Conservation (phyloP, 1,139 yeast species). For the Kodamaea derodonti region DNA sequence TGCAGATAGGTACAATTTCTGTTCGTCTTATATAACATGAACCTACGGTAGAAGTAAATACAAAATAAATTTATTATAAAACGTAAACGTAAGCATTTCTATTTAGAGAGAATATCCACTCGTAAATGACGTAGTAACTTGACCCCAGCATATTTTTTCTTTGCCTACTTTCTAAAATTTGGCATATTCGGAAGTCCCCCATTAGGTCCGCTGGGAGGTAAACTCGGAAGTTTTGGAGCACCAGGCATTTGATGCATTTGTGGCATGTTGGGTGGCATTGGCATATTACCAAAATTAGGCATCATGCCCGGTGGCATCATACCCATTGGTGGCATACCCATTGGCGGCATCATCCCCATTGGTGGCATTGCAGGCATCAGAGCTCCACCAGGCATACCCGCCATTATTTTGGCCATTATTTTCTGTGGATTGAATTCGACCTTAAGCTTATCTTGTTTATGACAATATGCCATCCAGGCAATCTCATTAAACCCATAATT, state of each 20-base stretch:
- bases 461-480: slow-evolving; percentile 91
- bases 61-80: neutral
- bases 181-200: slow-evolving; percentile 14
- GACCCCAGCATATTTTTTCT: no score
- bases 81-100: neutral
- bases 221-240: slow-evolving; percentile 14
- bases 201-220: slow-evolving; percentile 20
- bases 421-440: slow-evolving; percentile 71
- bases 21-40: neutral
- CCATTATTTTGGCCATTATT: slow-evolving; percentile 42
- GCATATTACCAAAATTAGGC: slow-evolving; percentile 26
- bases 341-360: slow-evolving; percentile 12
- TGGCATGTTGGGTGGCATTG: slow-evolving; percentile 22
- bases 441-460: slow-evolving; percentile 79
- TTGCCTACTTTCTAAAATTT: no score
- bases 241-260: slow-evolving; percentile 27
- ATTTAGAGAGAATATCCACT: no score
- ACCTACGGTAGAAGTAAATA: neutral
- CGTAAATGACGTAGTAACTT: no score
- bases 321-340: slow-evolving; percentile 20
- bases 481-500: slow-evolving; percentile 95
- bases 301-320: slow-evolving; percentile 32
- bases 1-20: no score
- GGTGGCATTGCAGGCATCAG: slow-evolving; percentile 11
- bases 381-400: slow-evolving; percentile 11